These are phyloP conservation scores for Nakaseomyces uthaithaninus DNA, from an alignment of 1,139 yeast genomes.

Conservation along the genomic window DNA sequence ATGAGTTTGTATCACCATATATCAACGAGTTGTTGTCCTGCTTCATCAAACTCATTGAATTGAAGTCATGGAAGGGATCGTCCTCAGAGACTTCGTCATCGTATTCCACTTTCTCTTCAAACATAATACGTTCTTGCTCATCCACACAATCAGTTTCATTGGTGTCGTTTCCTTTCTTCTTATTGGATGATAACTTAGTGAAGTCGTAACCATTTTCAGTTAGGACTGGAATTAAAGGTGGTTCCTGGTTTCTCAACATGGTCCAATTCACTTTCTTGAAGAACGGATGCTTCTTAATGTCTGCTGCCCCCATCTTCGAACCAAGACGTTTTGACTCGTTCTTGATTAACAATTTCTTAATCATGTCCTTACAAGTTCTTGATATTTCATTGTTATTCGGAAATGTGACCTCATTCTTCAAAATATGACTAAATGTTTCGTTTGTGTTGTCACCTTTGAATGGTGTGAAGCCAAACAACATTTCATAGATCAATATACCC, in stretches of 20 bases:
- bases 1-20: conserved; percentile 46
- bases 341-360: conserved; percentile 72
- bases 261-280: conserved; percentile 96
- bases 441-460: conserved; percentile 87
- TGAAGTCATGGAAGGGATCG: conserved; percentile 86
- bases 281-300: conserved; percentile 80
- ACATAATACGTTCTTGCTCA: conserved; percentile 37
- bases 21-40: conserved; percentile 46
- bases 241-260: conserved; percentile 76
- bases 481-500: conserved; percentile 84
- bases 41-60: conserved; percentile 81
- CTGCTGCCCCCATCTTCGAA: conserved; percentile 89
- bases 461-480: conserved; percentile 93
- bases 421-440: conserved; percentile 78
- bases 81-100: conserved; percentile 32
- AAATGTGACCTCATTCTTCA: conserved; percentile 76
- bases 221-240: conserved; percentile 88
- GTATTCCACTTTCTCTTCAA: conserved; percentile 32
- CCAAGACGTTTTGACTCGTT: conserved; percentile 87
- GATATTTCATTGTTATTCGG: conserved; percentile 48
- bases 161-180: conserved; percentile 16
- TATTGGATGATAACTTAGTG: conserved; percentile 28
- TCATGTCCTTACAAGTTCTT: conserved; percentile 66
- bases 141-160: conserved; percentile 13
- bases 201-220: conserved; percentile 47